Evolutionary conservation across 805 yeast species (phyloP).

Genomic region (Saccharomycopsis babjevae): DNA sequence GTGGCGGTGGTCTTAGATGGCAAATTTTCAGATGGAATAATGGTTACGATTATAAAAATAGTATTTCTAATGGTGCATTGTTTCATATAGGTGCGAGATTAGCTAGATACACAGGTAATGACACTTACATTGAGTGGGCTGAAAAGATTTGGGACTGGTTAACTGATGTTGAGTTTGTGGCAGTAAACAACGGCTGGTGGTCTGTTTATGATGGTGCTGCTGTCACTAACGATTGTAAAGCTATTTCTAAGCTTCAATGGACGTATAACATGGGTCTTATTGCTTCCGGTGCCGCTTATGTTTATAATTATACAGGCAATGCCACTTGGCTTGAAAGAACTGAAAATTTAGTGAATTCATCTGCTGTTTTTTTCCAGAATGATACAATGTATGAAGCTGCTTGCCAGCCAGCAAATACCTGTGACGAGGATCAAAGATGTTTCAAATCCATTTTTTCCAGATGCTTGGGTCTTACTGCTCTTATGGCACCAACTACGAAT

Average conservation of each 20-base stretch:
- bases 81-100: conserved; percentile 82
- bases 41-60: conserved; percentile 87
- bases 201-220: conserved; percentile 63
- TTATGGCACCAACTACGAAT: conserved; percentile 49
- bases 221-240: conserved; percentile 49
- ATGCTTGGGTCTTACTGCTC: conserved; percentile 63
- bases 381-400: conserved; percentile 71
- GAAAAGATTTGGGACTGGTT: conserved; percentile 78
- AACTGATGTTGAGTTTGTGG: conserved; percentile 39
- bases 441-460: conserved; percentile 79
- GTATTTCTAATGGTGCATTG: conserved; percentile 83
- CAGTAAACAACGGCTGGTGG: conserved; percentile 29
- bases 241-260: conserved; percentile 59
- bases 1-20: conserved; percentile 93
- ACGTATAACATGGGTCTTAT: conserved; percentile 77
- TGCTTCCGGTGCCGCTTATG: conserved; percentile 69
- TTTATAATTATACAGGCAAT: conserved; percentile 64
- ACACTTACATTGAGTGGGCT: conserved; percentile 64
- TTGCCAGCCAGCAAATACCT: conserved; percentile 54
- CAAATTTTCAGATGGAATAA: conserved; percentile 91
- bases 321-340: conserved; percentile 59
- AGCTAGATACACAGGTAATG: conserved; percentile 72
- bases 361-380: conserved; percentile 44
- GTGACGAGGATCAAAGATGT: conserved; percentile 85
- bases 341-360: conserved; percentile 42